phyloP scores from a whole-genome alignment of 768 basidiomycete genomes.

The Mycena rosella region DNA sequence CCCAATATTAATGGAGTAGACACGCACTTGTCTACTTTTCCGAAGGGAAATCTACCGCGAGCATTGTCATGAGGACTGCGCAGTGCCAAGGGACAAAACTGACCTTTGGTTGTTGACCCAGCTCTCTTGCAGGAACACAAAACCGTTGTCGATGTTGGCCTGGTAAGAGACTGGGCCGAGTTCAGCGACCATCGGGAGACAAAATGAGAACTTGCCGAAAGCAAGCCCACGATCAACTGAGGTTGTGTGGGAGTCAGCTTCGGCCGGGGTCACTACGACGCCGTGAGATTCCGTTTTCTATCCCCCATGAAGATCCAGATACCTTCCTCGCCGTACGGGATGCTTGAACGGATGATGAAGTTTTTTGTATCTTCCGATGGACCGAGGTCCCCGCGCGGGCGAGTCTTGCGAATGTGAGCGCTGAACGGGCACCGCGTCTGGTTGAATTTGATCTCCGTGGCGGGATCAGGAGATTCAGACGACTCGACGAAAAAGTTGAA shows the following conservation, averaged over 20 bases:
- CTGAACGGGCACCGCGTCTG: conserved; percentile 48
- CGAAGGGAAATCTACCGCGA: conserved; percentile 32
- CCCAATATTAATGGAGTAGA: neutral
- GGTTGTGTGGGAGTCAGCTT: conserved; percentile 25
- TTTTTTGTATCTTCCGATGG: conserved; percentile 36
- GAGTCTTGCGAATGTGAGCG: conserved; percentile 47
- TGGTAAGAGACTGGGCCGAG: conserved; percentile 10
- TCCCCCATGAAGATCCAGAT: neutral
- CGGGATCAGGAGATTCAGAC: conserved; percentile 31
- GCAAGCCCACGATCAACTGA: conserved; percentile 35
- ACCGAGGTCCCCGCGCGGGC: conserved; percentile 42
- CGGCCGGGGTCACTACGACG: conserved; percentile 25
- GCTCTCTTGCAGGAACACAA: neutral
- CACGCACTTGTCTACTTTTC: conserved; percentile 33
- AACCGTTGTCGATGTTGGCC: neutral
- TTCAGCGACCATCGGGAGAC: neutral
- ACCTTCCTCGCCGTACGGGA: conserved; percentile 48
- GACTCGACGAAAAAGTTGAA: conserved; percentile 43
- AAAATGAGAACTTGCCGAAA: conserved; percentile 24
- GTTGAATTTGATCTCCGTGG: conserved; percentile 36
- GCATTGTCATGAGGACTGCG: neutral
- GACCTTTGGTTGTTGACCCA: neutral
- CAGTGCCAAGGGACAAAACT: neutral
- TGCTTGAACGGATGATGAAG: conserved; percentile 48
- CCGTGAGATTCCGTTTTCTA: neutral